A percentile compares a stretch with the other conserved stretches of the same genome.
phyloP scores from a whole-genome alignment of 768 basidiomycete species.

The Xerocomus potaroensis region DNA sequence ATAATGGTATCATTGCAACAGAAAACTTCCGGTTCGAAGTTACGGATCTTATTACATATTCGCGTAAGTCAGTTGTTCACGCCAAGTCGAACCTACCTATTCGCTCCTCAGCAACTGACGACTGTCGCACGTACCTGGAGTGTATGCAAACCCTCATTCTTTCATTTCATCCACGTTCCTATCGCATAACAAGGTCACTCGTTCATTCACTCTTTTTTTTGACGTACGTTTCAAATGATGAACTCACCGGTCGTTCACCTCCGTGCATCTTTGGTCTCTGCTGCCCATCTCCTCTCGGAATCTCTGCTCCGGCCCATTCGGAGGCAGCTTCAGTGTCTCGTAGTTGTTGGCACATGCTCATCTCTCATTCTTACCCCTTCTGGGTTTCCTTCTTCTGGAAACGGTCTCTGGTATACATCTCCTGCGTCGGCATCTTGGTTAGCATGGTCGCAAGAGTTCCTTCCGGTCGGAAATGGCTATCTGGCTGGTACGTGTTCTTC shows the following conservation, averaged over 20 bases:
- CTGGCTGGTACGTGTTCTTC: conserved; percentile 45
- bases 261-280: conserved; percentile 13
- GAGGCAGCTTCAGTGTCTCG: conserved; percentile 20
- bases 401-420: conserved; percentile 76
- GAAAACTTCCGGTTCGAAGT: too few species aligned
- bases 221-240: conserved; percentile 12
- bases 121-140: not conserved
- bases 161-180: not conserved
- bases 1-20: too few species aligned
- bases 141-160: not conserved
- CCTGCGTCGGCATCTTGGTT: conserved; percentile 42
- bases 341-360: conserved; percentile 17
- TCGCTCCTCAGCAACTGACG: too few species aligned
- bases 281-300: conserved; percentile 11
- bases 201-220: too few species aligned
- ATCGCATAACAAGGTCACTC: conserved; percentile 1
- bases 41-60: too few species aligned
- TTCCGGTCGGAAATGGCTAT: conserved; percentile 74
- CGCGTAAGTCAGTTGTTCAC: too few species aligned
- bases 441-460: conserved; percentile 55
- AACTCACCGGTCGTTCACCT: conserved; percentile 15
- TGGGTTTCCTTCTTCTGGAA: conserved; percentile 68
- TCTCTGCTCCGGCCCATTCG: conserved; percentile 13
- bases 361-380: conserved; percentile 25
- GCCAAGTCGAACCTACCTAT: too few species aligned